These are phyloP conservation scores for Paramecium sonneborni DNA, from an alignment of 73 alveolate genomes.

Conservation along the genomic window DNA sequence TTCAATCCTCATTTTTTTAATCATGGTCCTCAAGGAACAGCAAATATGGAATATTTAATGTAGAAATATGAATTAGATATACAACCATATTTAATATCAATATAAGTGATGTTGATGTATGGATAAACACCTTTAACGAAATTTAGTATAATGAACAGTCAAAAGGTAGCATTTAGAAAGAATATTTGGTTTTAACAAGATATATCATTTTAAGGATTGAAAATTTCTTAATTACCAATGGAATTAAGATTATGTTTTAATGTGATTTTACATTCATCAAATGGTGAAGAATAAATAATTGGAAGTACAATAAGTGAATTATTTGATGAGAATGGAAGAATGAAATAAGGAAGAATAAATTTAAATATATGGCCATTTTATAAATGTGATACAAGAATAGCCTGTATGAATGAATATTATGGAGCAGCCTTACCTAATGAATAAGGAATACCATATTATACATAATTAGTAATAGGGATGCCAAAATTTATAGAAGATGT, in stretches of 20 bases:
- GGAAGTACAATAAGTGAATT: constrained; percentile 61
- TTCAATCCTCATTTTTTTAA: constrained; percentile 36
- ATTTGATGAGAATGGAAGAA: constrained; percentile 65
- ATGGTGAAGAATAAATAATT: constrained; percentile 58
- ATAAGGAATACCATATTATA: constrained; percentile 9
- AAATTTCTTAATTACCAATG: constrained; percentile 71
- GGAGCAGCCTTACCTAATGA: constrained; percentile 49
- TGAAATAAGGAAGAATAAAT: constrained; percentile 54
- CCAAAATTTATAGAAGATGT: constrained; percentile 53
- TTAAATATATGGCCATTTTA: constrained; percentile 75
- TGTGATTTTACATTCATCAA: constrained; percentile 45
- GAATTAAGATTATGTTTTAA: constrained; percentile 70
- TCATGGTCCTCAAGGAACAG: constrained; percentile 60
- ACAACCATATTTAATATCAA: constrained; percentile 58
- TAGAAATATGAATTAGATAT: constrained; percentile 51
- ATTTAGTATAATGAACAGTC: not conserved
- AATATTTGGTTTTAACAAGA: constrained; percentile 24
- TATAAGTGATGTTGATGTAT: constrained; percentile 64
- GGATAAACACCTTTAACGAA: constrained; percentile 59
- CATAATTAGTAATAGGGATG: constrained; percentile 14
- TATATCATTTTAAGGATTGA: constrained; percentile 44
- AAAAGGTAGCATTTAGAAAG: constrained; percentile 56
- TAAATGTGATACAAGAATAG: constrained; percentile 65
- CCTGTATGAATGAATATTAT: constrained; percentile 71
- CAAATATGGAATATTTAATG: constrained; percentile 57